phyloP scores from a whole-genome alignment of 768 basidiomycete species.

The Epithele typhae region DNA sequence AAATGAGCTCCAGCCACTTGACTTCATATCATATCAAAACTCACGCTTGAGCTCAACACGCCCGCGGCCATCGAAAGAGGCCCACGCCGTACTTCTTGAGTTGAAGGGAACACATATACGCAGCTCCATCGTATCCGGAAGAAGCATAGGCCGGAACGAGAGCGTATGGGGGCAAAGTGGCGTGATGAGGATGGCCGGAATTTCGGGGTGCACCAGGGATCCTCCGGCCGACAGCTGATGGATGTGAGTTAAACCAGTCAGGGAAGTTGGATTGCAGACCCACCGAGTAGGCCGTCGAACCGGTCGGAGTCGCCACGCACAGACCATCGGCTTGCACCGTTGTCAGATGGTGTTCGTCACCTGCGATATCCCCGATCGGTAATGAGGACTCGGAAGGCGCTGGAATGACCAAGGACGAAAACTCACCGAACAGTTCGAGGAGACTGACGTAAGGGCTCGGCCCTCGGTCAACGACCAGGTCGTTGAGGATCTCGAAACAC shows the following conservation, averaged over 20 bases:
- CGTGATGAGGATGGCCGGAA: slow-evolving; percentile 92
- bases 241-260: slow-evolving; percentile 8
- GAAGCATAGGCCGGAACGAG: slow-evolving; percentile 96
- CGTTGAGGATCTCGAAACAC: slow-evolving; percentile 94
- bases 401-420: too few relatives aligned
- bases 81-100: slow-evolving; percentile 97
- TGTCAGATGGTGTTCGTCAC: slow-evolving; percentile 98
- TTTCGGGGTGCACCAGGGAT: slow-evolving; percentile 96
- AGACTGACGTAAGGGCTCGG: slow-evolving; percentile 97
- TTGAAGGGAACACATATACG: slow-evolving; percentile 99
- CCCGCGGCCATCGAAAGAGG: slow-evolving; percentile 95
- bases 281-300: slow-evolving; percentile 97
- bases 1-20: too few relatives aligned
- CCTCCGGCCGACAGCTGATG: slow-evolving; percentile 87
- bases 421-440: slow-evolving; percentile 88
- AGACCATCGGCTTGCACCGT: slow-evolving; percentile 98
- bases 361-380: slow-evolving; percentile 39
- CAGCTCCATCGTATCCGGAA: slow-evolving; percentile 98
- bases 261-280: slow-evolving; percentile 22
- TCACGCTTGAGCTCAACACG: slow-evolving; percentile 92
- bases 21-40: too few relatives aligned
- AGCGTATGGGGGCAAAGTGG: slow-evolving; percentile 98
- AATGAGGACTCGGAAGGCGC: neutral
- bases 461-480: slow-evolving; percentile 95
- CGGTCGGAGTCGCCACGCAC: slow-evolving; percentile 92